These are phyloP conservation scores for Claviceps sp. DNA, from an alignment of 2,329 filamentous ascomycete species.

Conservation along the genomic window DNA sequence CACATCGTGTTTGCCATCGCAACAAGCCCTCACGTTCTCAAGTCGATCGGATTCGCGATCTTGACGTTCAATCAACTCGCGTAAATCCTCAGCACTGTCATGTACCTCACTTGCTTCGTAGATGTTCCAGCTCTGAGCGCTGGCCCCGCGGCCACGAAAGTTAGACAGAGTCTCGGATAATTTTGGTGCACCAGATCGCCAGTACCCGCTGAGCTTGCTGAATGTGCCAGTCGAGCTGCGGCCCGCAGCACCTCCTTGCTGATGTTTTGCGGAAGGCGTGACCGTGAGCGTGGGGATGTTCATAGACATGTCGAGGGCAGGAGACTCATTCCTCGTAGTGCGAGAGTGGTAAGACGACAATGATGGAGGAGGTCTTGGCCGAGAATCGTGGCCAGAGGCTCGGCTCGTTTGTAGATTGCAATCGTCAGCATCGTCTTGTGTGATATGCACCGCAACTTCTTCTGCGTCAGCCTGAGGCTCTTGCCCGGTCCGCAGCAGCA, in stretches of 20 bases:
- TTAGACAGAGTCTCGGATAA: constrained; percentile 38
- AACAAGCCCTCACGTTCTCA: constrained; percentile 94
- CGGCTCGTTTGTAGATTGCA: constrained; percentile 58
- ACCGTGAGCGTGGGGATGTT: constrained; percentile 45
- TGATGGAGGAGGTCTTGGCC: constrained; percentile 46
- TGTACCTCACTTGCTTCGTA: constrained; percentile 51
- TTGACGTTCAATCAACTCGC: constrained; percentile 65
- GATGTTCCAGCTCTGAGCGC: constrained; percentile 32
- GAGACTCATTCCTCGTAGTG: constrained; percentile 53
- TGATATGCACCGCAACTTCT: constrained; percentile 43
- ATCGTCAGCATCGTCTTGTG: constrained; percentile 54
- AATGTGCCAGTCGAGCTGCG: constrained; percentile 34
- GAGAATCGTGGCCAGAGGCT: constrained; percentile 23
- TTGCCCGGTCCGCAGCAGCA: constrained; percentile 62
- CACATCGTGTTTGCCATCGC: constrained; percentile 85
- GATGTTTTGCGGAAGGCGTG: constrained; percentile 34
- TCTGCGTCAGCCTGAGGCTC: constrained; percentile 51
- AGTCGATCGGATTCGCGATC: constrained; percentile 65
- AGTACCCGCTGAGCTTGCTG: constrained; percentile 47
- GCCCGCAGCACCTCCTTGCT: constrained; percentile 13
- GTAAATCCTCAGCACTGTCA: constrained; percentile 72
- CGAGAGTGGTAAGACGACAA: constrained; percentile 72
- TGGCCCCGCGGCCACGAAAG: constrained; percentile 37
- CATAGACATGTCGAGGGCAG: constrained; percentile 35
- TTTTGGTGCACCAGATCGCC: constrained; percentile 33